Conservation (phyloP, 768 basidiomycete genomes). For the Omphalotus guepiniiformis region DNA sequence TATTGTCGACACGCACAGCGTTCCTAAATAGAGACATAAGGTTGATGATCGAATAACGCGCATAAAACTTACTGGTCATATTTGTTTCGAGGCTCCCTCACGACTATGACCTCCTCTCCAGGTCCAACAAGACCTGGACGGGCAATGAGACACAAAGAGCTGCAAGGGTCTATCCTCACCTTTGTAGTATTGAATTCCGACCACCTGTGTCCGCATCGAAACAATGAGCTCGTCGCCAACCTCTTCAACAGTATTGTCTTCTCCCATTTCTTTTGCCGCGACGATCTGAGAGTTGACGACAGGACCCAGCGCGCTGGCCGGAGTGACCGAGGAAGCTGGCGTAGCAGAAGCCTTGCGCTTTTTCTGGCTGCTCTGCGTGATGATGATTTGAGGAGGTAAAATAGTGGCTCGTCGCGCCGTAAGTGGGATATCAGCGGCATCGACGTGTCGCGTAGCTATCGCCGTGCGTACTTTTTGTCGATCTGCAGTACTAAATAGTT, state of each 20-base stretch:
- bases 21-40: constrained; percentile 39
- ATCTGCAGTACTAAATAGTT: constrained; percentile 45
- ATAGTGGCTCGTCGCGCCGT: constrained; percentile 28
- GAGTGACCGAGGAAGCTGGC: neutral
- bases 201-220: constrained; percentile 54
- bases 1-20: constrained; percentile 81
- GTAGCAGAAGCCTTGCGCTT: constrained; percentile 42
- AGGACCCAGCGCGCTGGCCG: neutral
- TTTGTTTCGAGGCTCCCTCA: constrained; percentile 58
- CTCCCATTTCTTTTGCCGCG: constrained; percentile 41
- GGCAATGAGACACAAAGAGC: neutral
- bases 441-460: constrained; percentile 47
- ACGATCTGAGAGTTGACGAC: constrained; percentile 12
- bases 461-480: constrained; percentile 60
- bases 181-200: constrained; percentile 82
- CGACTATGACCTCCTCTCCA: constrained; percentile 72
- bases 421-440: constrained; percentile 52
- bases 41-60: neutral
- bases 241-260: constrained; percentile 41
- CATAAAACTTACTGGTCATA: constrained; percentile 56
- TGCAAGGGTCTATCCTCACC: constrained; percentile 33
- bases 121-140: constrained; percentile 67
- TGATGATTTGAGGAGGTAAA: neutral
- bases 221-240: constrained; percentile 65
- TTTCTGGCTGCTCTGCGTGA: constrained; percentile 24